phyloP scores from a whole-genome alignment of 257 asterid genomes.

The Misopates orontium region DNA sequence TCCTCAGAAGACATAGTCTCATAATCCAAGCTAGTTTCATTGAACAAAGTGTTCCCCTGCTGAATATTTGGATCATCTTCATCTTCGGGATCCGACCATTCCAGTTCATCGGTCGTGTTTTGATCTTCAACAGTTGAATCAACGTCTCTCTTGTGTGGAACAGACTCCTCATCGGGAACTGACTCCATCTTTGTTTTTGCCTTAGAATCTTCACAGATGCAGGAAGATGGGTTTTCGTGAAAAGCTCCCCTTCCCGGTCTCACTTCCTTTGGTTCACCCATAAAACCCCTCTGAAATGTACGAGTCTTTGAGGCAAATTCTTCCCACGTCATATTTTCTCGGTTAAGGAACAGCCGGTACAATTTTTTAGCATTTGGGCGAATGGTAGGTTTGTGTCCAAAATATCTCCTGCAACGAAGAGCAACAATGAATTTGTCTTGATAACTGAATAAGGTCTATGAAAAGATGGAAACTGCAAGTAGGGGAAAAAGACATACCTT shows the following conservation, averaged over 20 bases:
- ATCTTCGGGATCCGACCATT: conserved; percentile 74
- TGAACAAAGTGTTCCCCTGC: conserved; percentile 38
- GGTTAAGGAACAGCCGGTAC: conserved; percentile 57
- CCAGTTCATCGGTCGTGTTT: conserved; percentile 57
- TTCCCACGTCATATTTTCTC: conserved; percentile 75
- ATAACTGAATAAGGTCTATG: too few relatives aligned
- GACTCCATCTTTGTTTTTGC: conserved; percentile 42
- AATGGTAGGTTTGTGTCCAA: conserved; percentile 95
- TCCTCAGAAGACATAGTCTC: conserved; percentile 60
- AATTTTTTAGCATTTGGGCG: conserved; percentile 94
- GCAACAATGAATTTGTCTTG: conserved; percentile 4
- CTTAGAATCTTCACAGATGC: conserved; percentile 80
- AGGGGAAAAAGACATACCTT: conserved; percentile 47
- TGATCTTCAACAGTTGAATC: conserved; percentile 40
- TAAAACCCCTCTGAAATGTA: conserved; percentile 72
- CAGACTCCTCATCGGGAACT: conserved; percentile 35
- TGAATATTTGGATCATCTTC: conserved; percentile 58
- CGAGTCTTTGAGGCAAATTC: conserved; percentile 59
- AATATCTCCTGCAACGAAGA: conserved; percentile 76
- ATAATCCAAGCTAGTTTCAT: conserved; percentile 61
- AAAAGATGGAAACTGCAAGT: conserved; percentile 5
- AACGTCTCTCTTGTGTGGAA: conserved; percentile 36
- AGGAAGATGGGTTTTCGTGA: conserved; percentile 88
- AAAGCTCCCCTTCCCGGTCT: conserved; percentile 93
- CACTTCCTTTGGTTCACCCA: conserved; percentile 95